These are phyloP conservation scores for Chlorella sp. DNA, from an alignment of 139 green algal species.

Conservation along the genomic window DNA sequence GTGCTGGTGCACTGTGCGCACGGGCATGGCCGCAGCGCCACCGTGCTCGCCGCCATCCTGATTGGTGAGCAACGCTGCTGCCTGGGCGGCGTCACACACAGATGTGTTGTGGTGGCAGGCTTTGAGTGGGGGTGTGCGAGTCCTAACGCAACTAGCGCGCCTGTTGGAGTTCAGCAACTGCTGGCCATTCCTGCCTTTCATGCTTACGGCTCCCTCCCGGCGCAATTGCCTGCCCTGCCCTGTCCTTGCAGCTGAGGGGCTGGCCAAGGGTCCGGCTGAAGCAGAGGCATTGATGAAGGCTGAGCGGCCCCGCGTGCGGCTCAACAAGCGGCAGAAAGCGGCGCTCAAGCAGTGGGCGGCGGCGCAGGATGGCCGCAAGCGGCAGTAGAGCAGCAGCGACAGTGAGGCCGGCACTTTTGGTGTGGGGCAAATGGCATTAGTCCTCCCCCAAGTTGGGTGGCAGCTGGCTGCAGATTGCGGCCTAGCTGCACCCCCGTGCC, in stretches of 20 bases:
- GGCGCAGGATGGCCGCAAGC: neutral
- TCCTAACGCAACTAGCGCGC: too few relatives aligned
- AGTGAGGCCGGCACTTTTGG: too few relatives aligned
- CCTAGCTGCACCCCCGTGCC: too few relatives aligned
- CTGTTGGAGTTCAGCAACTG: neutral
- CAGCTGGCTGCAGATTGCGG: too few relatives aligned
- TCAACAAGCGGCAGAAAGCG: conserved; percentile 48
- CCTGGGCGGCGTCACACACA: neutral
- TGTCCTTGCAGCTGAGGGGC: conserved; percentile 11
- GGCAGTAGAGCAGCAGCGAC: too few relatives aligned
- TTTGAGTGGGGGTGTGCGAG: neutral
- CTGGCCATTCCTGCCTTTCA: too few relatives aligned
- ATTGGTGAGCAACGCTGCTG: conserved; percentile 38
- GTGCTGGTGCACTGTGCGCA: conserved; percentile 75
- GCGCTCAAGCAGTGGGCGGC: conserved; percentile 40
- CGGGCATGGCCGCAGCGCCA: conserved; percentile 62
- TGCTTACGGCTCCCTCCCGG: neutral
- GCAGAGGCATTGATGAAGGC: conserved; percentile 35
- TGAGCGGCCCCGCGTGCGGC: conserved; percentile 46
- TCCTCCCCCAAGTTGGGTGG: too few relatives aligned
- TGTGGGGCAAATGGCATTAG: too few relatives aligned
- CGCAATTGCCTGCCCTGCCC: neutral
- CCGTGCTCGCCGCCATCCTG: conserved; percentile 59
- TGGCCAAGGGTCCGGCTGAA: neutral
- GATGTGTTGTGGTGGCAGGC: too few relatives aligned